A percentile compares a stretch with the other conserved stretches of the same genome.
Evolutionary conservation across 805 yeast species (phyloP).

Genomic region (Schwanniomyces occidentalis): DNA sequence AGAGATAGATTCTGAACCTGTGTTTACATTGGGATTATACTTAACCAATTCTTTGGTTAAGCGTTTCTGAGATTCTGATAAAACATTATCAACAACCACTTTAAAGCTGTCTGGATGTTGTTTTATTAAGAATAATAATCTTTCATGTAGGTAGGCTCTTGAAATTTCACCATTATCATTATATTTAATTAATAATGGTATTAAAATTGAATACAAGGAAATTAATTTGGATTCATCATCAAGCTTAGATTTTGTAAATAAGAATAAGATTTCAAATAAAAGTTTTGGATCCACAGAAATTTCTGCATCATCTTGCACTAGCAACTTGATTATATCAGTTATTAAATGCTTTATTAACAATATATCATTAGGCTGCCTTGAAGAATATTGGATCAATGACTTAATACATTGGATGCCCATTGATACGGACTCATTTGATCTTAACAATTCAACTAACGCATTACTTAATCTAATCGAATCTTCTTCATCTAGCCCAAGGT

Average conservation of each 20-base stretch:
- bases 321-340: slow-evolving; percentile 40
- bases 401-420: slow-evolving; percentile 58
- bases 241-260: slow-evolving; percentile 38
- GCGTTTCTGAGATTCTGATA: slow-evolving; percentile 42
- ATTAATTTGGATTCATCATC: slow-evolving; percentile 29
- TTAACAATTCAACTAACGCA: slow-evolving; percentile 25
- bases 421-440: slow-evolving; percentile 20
- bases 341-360: slow-evolving; percentile 45
- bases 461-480: slow-evolving; percentile 23
- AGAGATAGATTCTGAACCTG: slow-evolving; percentile 2
- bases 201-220: slow-evolving; percentile 30
- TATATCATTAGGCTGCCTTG: slow-evolving; percentile 27
- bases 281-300: slow-evolving; percentile 30
- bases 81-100: slow-evolving; percentile 34
- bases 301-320: slow-evolving; percentile 15
- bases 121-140: slow-evolving; percentile 48
- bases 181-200: slow-evolving; percentile 38
- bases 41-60: slow-evolving; percentile 47
- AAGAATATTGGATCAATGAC: slow-evolving; percentile 46
- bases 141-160: slow-evolving; percentile 44
- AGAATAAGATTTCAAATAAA: slow-evolving; percentile 49
- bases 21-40: slow-evolving; percentile 1
- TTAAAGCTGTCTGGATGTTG: slow-evolving; percentile 51
- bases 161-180: slow-evolving; percentile 18
- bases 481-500: slow-evolving; percentile 22